These are phyloP conservation scores for Dothistroma septosporum DNA, from an alignment of 2,329 filamentous ascomycete species.

Conservation along the genomic window DNA sequence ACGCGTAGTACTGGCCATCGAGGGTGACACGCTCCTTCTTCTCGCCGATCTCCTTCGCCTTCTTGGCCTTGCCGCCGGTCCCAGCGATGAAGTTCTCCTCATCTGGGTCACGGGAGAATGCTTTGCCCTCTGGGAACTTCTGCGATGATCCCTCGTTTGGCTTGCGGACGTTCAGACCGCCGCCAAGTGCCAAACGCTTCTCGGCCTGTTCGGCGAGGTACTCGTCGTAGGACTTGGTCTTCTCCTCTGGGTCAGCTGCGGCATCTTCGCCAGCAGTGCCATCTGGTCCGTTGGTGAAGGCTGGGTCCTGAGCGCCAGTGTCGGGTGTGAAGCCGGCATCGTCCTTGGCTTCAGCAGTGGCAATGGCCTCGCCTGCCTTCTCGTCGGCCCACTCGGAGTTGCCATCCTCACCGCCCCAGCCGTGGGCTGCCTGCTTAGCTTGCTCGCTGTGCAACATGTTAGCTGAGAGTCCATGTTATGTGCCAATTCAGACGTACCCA, in stretches of 20 bases:
- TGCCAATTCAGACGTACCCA: conserved; percentile 45
- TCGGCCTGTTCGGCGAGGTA: conserved; percentile 74
- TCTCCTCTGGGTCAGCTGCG: conserved; percentile 57
- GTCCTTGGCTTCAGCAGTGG: conserved; percentile 49
- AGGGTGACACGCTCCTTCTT: conserved; percentile 86
- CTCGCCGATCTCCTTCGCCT: conserved; percentile 73
- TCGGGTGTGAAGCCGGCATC: conserved; percentile 29
- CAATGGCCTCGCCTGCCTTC: conserved; percentile 84
- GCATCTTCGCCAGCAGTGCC: conserved; percentile 27
- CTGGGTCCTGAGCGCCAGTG: conserved; percentile 42
- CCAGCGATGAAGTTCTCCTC: conserved; percentile 72
- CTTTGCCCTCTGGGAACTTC: conserved; percentile 88
- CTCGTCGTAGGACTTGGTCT: conserved; percentile 82
- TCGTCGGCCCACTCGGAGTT: conserved; percentile 85
- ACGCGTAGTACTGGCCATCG: conserved; percentile 64
- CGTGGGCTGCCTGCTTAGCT: conserved; percentile 82
- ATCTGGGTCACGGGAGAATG: conserved; percentile 51
- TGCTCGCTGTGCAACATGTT: conserved; percentile 56
- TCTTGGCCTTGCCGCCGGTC: conserved; percentile 71
- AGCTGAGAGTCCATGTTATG: conserved; percentile 17
- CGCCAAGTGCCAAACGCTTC: conserved; percentile 70
- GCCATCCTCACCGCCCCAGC: conserved; percentile 78
- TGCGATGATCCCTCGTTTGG: conserved; percentile 92
- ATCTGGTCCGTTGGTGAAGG: conserved; percentile 42
- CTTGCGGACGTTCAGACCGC: conserved; percentile 70